Percentiles rank a stretch among this genome's conserved stretches.
Conservation (phyloP, 306 rosid species). For the Myrica gale region DNA sequence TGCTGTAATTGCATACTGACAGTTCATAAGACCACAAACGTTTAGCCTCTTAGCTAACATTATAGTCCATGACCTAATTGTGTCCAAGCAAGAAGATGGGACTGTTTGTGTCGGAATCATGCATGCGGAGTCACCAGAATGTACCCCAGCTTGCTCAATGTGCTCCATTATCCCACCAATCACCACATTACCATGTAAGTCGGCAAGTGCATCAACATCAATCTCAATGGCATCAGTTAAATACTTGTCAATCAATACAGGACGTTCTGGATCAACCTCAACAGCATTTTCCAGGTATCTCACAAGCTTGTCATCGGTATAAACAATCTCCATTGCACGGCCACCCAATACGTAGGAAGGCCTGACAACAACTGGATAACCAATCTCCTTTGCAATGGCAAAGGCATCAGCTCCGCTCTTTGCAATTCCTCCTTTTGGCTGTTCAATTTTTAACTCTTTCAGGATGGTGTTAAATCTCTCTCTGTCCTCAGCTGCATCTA, state of each 20-base stretch:
- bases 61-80: conserved; percentile 82
- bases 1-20: conserved; percentile 87
- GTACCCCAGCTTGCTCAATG: conserved; percentile 98
- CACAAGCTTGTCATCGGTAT: conserved; percentile 64
- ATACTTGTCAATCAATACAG: conserved; percentile 84
- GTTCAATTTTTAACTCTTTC: conserved; percentile 75
- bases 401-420: conserved; percentile 87
- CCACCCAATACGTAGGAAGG: conserved; percentile 99
- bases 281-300: conserved; percentile 92
- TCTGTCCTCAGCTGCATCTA: conserved; percentile 95
- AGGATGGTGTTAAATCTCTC: conserved; percentile 87
- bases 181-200: conserved; percentile 87
- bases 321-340: conserved; percentile 98
- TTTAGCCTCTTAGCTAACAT: conserved; percentile 73
- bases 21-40: conserved; percentile 96
- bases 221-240: conserved; percentile 87
- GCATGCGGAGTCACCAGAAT: conserved; percentile 98
- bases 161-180: conserved; percentile 99
- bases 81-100: conserved; percentile 67
- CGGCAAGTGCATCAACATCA: conserved; percentile 94
- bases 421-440: conserved; percentile 99
- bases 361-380: conserved; percentile 92
- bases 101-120: conserved; percentile 79
- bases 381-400: conserved; percentile 74
- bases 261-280: conserved; percentile 94